Evolutionary conservation across 176 grass and related monocot genomes (phyloP).

Genomic region (Lolium multiflorum): DNA sequence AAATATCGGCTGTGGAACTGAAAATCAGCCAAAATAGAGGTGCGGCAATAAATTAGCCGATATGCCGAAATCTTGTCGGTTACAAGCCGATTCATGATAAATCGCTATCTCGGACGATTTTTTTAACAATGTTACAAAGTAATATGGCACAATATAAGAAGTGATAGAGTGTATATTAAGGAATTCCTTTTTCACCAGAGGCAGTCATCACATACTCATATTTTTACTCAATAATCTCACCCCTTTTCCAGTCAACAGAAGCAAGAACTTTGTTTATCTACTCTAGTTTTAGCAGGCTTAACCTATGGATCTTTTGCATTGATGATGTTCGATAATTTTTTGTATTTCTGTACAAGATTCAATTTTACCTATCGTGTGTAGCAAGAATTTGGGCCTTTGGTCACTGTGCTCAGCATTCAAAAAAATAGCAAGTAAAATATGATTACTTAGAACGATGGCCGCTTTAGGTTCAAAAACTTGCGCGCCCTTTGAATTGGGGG

Average conservation of each 20-base stretch:
- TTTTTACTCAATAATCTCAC: background rate
- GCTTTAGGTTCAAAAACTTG: background rate
- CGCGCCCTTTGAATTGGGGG: background rate
- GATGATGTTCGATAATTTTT: background rate
- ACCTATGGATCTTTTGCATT: background rate
- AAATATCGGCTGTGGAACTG: no score
- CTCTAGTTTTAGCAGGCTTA: background rate
- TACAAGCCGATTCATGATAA: no score
- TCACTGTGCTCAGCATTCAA: background rate
- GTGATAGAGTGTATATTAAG: background rate
- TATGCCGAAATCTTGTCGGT: no score
- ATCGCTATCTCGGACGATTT: no score
- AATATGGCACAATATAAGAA: background rate
- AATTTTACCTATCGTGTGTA: background rate
- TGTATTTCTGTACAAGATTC: background rate
- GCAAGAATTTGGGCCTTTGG: background rate
- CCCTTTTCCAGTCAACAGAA: background rate
- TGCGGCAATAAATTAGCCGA: no score
- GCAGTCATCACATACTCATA: background rate
- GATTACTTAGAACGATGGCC: background rate
- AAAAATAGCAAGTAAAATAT: background rate
- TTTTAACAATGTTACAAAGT: background rate
- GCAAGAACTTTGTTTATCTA: background rate
- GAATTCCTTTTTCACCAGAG: background rate
- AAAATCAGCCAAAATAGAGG: no score